These are phyloP conservation scores for Backusella macrospora DNA, from an alignment of 192 early-diverging fungal species.

Conservation along the genomic window DNA sequence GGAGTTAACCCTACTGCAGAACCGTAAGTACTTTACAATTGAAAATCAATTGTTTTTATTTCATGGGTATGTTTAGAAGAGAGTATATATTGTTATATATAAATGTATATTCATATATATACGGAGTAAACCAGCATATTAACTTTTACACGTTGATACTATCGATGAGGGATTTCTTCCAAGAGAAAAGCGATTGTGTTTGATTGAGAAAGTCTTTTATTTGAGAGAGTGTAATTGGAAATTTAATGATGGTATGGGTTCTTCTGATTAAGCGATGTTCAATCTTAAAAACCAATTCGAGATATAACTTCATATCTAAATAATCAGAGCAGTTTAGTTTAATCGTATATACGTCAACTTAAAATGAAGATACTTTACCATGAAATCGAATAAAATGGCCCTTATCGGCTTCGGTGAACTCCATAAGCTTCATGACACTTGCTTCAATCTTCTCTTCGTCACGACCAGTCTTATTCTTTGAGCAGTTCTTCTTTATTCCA, in stretches of 20 bases:
- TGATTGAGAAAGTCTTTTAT: neutral
- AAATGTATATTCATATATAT: too few species aligned
- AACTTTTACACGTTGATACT: neutral
- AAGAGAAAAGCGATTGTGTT: neutral
- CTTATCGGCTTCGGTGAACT: neutral
- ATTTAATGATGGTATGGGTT: neutral
- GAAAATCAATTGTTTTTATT: too few species aligned
- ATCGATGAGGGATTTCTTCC: neutral
- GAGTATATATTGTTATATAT: too few species aligned
- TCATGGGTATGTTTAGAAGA: too few species aligned
- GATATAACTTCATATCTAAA: conserved; percentile 5
- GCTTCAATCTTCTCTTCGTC: neutral
- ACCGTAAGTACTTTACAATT: too few species aligned
- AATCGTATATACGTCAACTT: neutral
- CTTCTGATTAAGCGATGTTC: neutral
- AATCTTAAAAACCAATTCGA: neutral
- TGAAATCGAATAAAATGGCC: neutral
- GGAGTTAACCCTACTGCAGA: too few species aligned
- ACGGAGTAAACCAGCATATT: too few species aligned
- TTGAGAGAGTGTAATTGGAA: neutral
- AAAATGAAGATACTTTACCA: conserved; percentile 4
- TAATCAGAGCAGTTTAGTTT: conserved; percentile 18
- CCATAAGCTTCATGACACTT: neutral
- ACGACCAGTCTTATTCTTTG: neutral
- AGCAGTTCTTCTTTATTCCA: neutral